Conservation (phyloP, 441 rosid genomes). For the Croton setiger region DNA sequence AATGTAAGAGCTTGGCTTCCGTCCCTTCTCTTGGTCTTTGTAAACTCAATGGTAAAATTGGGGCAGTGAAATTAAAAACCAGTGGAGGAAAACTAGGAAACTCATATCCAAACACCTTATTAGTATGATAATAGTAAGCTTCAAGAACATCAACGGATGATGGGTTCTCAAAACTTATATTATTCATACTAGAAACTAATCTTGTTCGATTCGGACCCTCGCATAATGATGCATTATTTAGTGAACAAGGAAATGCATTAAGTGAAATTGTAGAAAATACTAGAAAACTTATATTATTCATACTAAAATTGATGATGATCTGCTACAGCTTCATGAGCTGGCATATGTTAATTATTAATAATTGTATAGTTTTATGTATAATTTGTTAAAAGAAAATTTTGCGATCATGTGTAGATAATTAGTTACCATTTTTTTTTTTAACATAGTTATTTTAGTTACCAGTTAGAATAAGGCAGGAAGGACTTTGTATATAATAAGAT, state of each 20-base stretch:
- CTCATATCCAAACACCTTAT: slow-evolving; percentile 28
- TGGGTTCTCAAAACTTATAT: slow-evolving; percentile 41
- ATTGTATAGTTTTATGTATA: too few species aligned
- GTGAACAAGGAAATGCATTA: slow-evolving; percentile 26
- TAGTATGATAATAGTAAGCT: slow-evolving; percentile 38
- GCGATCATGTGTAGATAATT: background rate
- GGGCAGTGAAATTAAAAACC: slow-evolving; percentile 35
- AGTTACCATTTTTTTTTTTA: too few species aligned
- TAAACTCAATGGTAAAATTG: slow-evolving; percentile 18
- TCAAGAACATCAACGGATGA: slow-evolving; percentile 28
- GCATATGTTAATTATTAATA: background rate
- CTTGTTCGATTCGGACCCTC: slow-evolving; percentile 33
- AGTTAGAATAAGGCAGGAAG: too few species aligned
- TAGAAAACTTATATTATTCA: too few species aligned
- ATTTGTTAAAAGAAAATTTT: too few species aligned
- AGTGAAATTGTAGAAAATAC: slow-evolving; percentile 24
- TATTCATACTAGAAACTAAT: slow-evolving; percentile 41
- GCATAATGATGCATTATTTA: slow-evolving; percentile 19
- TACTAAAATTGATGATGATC: too few species aligned
- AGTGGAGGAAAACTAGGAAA: slow-evolving; percentile 40
- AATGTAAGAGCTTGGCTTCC: slow-evolving; percentile 27
- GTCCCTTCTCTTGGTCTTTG: slow-evolving; percentile 30
- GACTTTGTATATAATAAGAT: background rate
- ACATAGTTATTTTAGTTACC: too few species aligned
- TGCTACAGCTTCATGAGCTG: background rate